These are phyloP conservation scores for Plenodomus tracheiphilus DNA, from an alignment of 2,329 filamentous ascomycete species.

Conservation along the genomic window DNA sequence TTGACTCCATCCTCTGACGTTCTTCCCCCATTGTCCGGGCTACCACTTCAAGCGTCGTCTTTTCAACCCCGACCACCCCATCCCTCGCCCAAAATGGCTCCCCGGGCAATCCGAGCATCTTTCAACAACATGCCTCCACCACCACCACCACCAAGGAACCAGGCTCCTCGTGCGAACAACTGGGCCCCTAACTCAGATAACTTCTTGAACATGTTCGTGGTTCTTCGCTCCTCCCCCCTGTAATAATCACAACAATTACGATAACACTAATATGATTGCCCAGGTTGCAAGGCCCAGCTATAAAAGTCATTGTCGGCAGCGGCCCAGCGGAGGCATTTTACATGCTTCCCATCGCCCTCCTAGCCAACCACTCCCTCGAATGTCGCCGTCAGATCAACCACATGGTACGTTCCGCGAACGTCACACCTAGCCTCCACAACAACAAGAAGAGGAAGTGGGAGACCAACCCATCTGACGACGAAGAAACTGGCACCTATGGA, in stretches of 20 bases:
- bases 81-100: no score
- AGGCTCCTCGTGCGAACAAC: no score
- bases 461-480: background rate
- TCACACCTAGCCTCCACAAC: background rate
- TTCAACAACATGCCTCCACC: no score
- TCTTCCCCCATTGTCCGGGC: background rate
- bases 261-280: background rate
- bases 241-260: no score
- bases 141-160: no score
- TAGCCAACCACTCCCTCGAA: conserved; percentile 11
- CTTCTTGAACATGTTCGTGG: no score
- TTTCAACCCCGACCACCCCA: no score
- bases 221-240: no score
- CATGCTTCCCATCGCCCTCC: conserved; percentile 10
- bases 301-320: conserved; percentile 9
- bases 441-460: conserved; percentile 18
- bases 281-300: conserved; percentile 13
- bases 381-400: conserved; percentile 8
- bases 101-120: no score
- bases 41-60: no score
- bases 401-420: background rate
- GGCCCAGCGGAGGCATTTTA: conserved; percentile 1
- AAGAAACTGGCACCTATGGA: background rate
- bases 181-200: no score
- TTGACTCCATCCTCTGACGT: background rate